phyloP scores from a whole-genome alignment of 2,329 filamentous ascomycete genomes.

The Rhinocladiella mackenziei region DNA sequence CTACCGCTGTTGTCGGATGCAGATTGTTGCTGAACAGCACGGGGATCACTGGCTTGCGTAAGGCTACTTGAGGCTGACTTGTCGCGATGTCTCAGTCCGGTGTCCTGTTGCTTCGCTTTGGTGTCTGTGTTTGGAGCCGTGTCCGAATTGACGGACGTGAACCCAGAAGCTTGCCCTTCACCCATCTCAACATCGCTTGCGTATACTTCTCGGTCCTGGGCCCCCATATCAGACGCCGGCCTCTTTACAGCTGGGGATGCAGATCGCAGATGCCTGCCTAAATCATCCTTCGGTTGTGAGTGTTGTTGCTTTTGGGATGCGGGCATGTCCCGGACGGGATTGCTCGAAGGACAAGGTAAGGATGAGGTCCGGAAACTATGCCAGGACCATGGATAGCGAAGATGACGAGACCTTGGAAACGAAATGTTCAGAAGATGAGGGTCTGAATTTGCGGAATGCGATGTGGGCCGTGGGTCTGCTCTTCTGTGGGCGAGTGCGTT shows the following conservation, averaged over 20 bases:
- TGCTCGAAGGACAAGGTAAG: slow-evolving; percentile 31
- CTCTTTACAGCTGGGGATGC: slow-evolving; percentile 53
- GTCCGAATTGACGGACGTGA: slow-evolving; percentile 13
- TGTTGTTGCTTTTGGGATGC: slow-evolving; percentile 31
- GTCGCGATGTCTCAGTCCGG: slow-evolving; percentile 23
- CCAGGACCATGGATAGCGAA: slow-evolving; percentile 21
- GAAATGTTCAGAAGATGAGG: slow-evolving; percentile 13
- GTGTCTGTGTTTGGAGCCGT: slow-evolving; percentile 12
- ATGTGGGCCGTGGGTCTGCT: slow-evolving; percentile 17
- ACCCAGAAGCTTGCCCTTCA: slow-evolving; percentile 14
- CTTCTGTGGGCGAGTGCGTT: no score
- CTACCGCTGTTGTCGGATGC: slow-evolving; percentile 33
- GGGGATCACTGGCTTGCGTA: slow-evolving; percentile 38
- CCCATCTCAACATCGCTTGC: slow-evolving; percentile 35
- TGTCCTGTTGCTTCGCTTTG: slow-evolving; percentile 27
- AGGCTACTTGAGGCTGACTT: slow-evolving; percentile 13
- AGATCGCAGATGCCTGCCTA: slow-evolving; percentile 37
- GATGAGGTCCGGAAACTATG: slow-evolving; percentile 19
- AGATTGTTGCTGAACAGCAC: slow-evolving; percentile 32
- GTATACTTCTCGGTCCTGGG: slow-evolving; percentile 31
- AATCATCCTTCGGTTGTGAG: slow-evolving; percentile 29
- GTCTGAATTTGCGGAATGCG: slow-evolving; percentile 13
- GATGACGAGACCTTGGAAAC: slow-evolving; percentile 4
- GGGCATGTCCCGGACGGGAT: slow-evolving; percentile 36
- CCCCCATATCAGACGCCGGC: slow-evolving; percentile 53